Conservation (phyloP, 1,284 basidiomycete genomes). For the Trametes pubescens region DNA sequence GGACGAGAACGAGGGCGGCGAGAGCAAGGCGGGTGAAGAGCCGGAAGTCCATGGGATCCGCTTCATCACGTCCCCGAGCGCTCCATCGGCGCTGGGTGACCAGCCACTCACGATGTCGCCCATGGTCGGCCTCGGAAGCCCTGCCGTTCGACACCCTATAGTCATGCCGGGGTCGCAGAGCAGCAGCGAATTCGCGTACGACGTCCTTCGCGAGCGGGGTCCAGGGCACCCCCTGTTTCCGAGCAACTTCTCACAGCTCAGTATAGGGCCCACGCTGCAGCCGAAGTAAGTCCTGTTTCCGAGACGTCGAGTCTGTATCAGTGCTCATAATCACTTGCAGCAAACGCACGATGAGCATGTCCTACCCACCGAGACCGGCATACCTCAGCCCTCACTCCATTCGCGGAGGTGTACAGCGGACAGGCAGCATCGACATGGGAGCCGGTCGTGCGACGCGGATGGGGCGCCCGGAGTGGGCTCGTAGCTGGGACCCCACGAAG, state of each 20-base stretch:
- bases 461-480: slow-evolving; percentile 44
- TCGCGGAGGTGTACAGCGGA: slow-evolving; percentile 29
- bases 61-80: slow-evolving; percentile 55
- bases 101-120: slow-evolving; percentile 24
- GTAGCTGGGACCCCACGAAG: slow-evolving; percentile 43
- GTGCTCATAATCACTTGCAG: slow-evolving; percentile 8
- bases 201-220: slow-evolving; percentile 54
- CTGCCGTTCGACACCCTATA: slow-evolving; percentile 23
- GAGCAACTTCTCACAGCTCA: slow-evolving; percentile 63
- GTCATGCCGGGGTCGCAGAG: slow-evolving; percentile 17
- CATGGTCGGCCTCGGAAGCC: slow-evolving; percentile 26
- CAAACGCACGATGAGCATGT: slow-evolving; percentile 39
- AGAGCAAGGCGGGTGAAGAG: slow-evolving; percentile 30
- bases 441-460: slow-evolving; percentile 26
- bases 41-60: slow-evolving; percentile 63
- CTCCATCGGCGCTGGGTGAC: slow-evolving; percentile 29
- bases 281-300: slow-evolving; percentile 52
- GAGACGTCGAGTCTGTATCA: neutral
- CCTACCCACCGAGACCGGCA: slow-evolving; percentile 40
- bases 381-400: slow-evolving; percentile 39
- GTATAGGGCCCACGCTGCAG: slow-evolving; percentile 61
- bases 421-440: slow-evolving; percentile 24
- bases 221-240: slow-evolving; percentile 74
- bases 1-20: slow-evolving; percentile 38
- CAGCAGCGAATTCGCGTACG: slow-evolving; percentile 39